Base-by-base conservation (phyloP, 2,329 filamentous ascomycete species). In the Calonectria pseudoturangicola region DNA sequence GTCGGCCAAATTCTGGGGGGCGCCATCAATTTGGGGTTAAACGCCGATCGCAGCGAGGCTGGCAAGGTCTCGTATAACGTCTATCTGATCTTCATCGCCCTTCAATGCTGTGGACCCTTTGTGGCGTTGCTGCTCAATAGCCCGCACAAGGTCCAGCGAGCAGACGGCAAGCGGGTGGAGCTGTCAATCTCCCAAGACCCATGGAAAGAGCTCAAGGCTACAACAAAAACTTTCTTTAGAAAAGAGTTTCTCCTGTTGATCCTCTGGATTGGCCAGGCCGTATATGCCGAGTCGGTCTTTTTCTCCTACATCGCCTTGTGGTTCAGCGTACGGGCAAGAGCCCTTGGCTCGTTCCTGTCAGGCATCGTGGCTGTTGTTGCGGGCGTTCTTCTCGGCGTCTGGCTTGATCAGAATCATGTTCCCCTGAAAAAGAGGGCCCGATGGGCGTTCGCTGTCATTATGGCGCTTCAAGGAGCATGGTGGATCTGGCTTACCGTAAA, bases 401-500 rank as follows among this genome's bases (percentile, higher is more conserved):
- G 88, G 79, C 85, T 93, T 0, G 92, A 93, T 71, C 86, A 85
- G 33, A 87, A 85, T 3, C 83, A 84, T 0, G 80, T 92, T 9
- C 81, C 89, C 0, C 83, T 93, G 5, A 89, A 87, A 69, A 82
- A 83, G 0, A 87, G 91, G 2, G 86, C 88, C 2, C 86, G 92
- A 1, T 86, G 82, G 56, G 85, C 89, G 0, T 93, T 92, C 73
- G 83, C 81, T 30, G 73, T 84, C 8, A 87, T 91, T 58, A 85
- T 88, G 62, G 82, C 87, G 0, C 77, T 92, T 0, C 92, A 93
- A 77, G 92, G 92, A 1, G 91, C 85, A 0, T 93, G 91, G 89
- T 94, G 92, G 92, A 84, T 91, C 4, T 94, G 93, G 92, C 87
- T 89, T 0, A 92, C 92, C 0, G 82, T 94, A 2, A 84, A 92